These are phyloP conservation scores for Penicillium pulvis DNA, from an alignment of 495 filamentous ascomycete genomes.

Conservation along the genomic window DNA sequence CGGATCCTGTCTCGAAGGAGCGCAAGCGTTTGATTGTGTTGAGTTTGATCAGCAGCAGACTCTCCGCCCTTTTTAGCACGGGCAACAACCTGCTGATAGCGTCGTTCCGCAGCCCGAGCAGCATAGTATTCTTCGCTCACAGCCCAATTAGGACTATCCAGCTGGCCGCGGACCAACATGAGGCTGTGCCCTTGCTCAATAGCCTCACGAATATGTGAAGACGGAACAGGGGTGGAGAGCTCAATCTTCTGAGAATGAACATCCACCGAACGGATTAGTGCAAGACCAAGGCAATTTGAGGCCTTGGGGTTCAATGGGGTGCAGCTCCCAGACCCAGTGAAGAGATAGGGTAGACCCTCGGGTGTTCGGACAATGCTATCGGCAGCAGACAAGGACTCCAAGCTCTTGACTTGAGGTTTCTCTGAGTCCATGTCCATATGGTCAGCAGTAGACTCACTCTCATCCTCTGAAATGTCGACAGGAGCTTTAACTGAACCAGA, in stretches of 20 bases:
- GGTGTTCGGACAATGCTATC: conserved; percentile 35
- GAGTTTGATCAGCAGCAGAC: conserved; percentile 14
- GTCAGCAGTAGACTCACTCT: conserved; percentile 17
- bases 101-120: conserved; percentile 41
- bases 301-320: conserved; percentile 45
- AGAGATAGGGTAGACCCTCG: conserved; percentile 47
- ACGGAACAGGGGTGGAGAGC: conserved; percentile 50
- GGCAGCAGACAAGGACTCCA: conserved; percentile 14
- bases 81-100: conserved; percentile 29
- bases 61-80: conserved; percentile 28
- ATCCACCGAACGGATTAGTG: conserved; percentile 54
- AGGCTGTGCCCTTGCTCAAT: conserved; percentile 41
- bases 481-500: conserved; percentile 1
- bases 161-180: conserved; percentile 53
- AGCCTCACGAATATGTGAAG: conserved; percentile 30
- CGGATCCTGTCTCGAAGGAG: conserved; percentile 38
- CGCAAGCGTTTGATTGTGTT: conserved; percentile 26
- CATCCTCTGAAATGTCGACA: conserved; percentile 8
- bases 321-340: conserved; percentile 39
- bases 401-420: conserved; percentile 1
- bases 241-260: conserved; percentile 38
- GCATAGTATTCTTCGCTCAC: conserved; percentile 48
- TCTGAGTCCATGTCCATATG: conserved; percentile 32
- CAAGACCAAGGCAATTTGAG: conserved; percentile 52
- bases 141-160: conserved; percentile 57